Conservation (phyloP, 225 moss, liverwort and hornwort species). For the Pseudoscleropodium purum region DNA sequence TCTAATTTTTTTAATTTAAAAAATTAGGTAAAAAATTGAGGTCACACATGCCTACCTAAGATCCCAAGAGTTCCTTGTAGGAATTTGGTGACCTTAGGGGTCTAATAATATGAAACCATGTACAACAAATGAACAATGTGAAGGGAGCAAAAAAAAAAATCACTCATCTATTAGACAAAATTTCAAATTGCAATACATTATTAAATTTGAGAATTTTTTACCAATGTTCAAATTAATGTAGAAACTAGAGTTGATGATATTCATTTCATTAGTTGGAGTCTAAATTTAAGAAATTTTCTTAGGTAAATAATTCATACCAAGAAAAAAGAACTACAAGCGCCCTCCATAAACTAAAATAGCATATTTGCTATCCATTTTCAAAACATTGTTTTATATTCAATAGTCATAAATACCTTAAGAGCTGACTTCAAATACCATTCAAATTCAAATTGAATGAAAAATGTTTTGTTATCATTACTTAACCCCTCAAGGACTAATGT, state of each 20-base stretch:
- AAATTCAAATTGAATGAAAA: neutral
- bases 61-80: fast-evolving
- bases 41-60: fast-evolving
- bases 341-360: neutral
- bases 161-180: neutral
- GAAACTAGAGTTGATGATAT: neutral
- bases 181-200: neutral
- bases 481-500: no score
- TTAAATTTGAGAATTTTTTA: neutral
- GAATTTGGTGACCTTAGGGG: neutral
- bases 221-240: neutral
- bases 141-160: neutral
- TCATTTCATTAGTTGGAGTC: neutral
- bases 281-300: neutral
- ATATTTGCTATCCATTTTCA: neutral
- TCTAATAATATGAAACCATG: neutral
- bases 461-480: neutral
- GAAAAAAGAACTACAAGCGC: neutral
- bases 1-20: no score
- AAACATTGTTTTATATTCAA: neutral
- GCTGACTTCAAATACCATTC: neutral
- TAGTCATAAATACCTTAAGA: neutral
- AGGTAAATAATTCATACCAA: neutral
- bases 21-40: neutral
- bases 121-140: neutral